Percentiles rank a stretch among this genome's conserved stretches.
These are phyloP conservation scores for Fusarium compactum DNA, from an alignment of 2,329 filamentous ascomycete genomes.

Conservation along the genomic window DNA sequence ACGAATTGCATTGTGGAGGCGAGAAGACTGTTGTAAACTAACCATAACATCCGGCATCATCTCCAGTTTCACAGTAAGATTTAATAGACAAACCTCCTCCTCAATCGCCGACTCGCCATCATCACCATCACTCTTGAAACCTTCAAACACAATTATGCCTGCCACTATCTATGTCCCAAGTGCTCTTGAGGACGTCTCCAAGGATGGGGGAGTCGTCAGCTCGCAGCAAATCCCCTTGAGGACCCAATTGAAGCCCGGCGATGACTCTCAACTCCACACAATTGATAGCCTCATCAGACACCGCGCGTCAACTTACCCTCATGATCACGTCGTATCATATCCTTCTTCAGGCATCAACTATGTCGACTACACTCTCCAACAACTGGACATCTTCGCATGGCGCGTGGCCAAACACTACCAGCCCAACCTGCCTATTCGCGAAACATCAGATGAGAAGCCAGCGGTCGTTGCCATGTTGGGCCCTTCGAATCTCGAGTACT, in stretches of 20 bases:
- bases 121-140: not conserved
- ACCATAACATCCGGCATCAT: too few species aligned
- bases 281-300: not conserved
- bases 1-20: too few species aligned
- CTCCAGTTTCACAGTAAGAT: too few species aligned
- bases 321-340: conserved; percentile 2
- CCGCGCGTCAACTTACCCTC: not conserved
- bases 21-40: too few species aligned
- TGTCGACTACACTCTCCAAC: not conserved
- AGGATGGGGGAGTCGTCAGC: not conserved
- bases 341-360: not conserved
- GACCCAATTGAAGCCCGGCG: not conserved
- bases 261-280: conserved; percentile 2
- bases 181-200: not conserved
- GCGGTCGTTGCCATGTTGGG: conserved; percentile 61
- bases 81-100: too few species aligned
- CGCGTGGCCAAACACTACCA: conserved; percentile 1
- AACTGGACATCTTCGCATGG: conserved; percentile 2
- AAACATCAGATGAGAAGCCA: conserved; percentile 6
- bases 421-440: not conserved
- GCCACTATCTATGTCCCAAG: not conserved
- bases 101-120: not conserved
- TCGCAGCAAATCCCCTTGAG: not conserved
- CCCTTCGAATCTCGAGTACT: conserved; percentile 65
- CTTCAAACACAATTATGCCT: not conserved